Evolutionary conservation across 345 rosid species (phyloP).

Genomic region (Hibiscus syriacus): DNA sequence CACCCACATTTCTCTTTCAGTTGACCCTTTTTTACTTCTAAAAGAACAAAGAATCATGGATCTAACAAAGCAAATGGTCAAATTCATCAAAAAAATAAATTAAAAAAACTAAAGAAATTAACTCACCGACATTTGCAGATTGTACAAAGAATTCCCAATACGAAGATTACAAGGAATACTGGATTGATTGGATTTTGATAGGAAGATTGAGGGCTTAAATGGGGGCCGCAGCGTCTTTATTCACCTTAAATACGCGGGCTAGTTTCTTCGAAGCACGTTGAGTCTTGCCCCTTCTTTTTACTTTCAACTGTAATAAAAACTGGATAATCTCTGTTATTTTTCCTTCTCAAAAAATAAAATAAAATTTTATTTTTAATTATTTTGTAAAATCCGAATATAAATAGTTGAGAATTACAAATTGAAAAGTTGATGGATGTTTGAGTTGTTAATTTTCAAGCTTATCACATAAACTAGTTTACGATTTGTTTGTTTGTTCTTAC

Average conservation of each 20-base stretch:
- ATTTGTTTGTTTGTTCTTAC: too few relatives aligned
- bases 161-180: not conserved
- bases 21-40: not conserved
- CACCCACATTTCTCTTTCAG: not conserved
- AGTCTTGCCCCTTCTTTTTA: not conserved
- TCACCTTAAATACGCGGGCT: not conserved
- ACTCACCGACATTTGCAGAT: conserved; percentile 15
- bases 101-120: not conserved
- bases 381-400: not conserved
- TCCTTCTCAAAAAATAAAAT: not conserved
- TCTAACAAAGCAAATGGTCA: conserved; percentile 9
- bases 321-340: not conserved
- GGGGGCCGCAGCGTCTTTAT: not conserved
- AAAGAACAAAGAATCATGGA: not conserved
- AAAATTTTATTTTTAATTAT: not conserved
- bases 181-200: conserved; percentile 1
- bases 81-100: not conserved
- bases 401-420: not conserved
- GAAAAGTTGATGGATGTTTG: not conserved
- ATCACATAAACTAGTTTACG: too few relatives aligned
- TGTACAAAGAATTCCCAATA: not conserved
- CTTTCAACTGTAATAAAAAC: not conserved
- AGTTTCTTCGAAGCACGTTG: not conserved
- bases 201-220: not conserved
- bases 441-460: too few relatives aligned